A percentile compares a stretch with the other conserved stretches of the same genome.
Conservation (phyloP, 768 basidiomycete genomes). For the Tremella mesenterica region DNA sequence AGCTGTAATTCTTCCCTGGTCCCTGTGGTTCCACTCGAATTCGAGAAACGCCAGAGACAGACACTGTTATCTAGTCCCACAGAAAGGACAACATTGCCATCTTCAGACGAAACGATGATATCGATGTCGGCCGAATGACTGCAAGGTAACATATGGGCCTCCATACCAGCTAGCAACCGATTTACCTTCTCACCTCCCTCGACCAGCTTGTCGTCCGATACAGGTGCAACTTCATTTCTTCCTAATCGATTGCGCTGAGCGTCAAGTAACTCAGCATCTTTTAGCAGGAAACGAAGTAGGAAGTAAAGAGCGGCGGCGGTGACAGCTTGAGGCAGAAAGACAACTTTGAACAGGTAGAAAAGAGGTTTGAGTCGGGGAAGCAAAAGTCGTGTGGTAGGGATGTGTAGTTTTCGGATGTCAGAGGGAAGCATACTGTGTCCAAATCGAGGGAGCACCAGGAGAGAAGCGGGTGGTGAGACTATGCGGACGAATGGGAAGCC, state of each 20-base stretch:
- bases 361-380: slow-evolving; percentile 49
- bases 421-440: slow-evolving; percentile 31
- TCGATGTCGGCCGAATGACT: slow-evolving; percentile 74
- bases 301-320: slow-evolving; percentile 68
- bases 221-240: slow-evolving; percentile 8
- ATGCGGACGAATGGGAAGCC: slow-evolving; percentile 23
- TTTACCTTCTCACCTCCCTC: slow-evolving; percentile 38
- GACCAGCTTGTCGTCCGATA: slow-evolving; percentile 13
- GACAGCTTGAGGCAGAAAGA: slow-evolving; percentile 70
- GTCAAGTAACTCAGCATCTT: slow-evolving; percentile 82
- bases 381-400: slow-evolving; percentile 23
- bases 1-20: slow-evolving; percentile 18
- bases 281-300: slow-evolving; percentile 73
- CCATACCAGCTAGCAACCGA: slow-evolving; percentile 44
- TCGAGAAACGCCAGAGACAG: slow-evolving; percentile 56
- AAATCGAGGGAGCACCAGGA: slow-evolving; percentile 52
- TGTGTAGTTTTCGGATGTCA: slow-evolving; percentile 28
- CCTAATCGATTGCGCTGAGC: slow-evolving; percentile 55
- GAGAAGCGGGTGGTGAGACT: slow-evolving; percentile 50
- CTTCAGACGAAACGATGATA: slow-evolving; percentile 60
- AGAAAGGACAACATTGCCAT: slow-evolving; percentile 59
- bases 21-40: slow-evolving; percentile 7
- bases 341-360: slow-evolving; percentile 70
- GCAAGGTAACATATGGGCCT: slow-evolving; percentile 68
- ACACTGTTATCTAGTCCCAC: slow-evolving; percentile 74